Evolutionary conservation across 805 yeast genomes (phyloP).

Genomic region (Candida khao-thaluensis): DNA sequence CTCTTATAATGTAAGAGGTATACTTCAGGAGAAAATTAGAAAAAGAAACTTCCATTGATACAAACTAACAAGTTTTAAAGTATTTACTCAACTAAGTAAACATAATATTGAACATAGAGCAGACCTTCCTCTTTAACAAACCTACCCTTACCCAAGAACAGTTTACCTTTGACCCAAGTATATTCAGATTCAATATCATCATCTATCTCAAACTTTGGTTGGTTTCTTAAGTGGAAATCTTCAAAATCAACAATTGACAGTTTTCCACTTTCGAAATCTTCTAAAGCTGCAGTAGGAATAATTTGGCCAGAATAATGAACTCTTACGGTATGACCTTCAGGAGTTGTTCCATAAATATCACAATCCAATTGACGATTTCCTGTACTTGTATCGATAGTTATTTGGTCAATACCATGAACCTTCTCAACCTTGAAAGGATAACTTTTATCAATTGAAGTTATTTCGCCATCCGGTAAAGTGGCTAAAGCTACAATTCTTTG

Average conservation of each 20-base stretch:
- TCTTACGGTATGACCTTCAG: conserved; percentile 42
- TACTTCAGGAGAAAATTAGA: no score
- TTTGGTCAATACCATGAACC: conserved; percentile 48
- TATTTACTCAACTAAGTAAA: conserved; percentile 31
- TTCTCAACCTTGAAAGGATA: conserved; percentile 32
- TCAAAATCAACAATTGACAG: conserved; percentile 34
- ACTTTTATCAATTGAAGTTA: conserved; percentile 29
- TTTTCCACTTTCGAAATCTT: conserved; percentile 31
- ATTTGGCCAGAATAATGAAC: conserved; percentile 51
- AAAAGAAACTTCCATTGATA: no score
- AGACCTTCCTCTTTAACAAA: conserved; percentile 49
- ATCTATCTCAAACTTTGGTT: conserved; percentile 46
- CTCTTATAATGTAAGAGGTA: no score
- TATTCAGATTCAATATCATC: conserved; percentile 41
- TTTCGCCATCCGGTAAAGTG: conserved; percentile 24
- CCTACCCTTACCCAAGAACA: conserved; percentile 58
- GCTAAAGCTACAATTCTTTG: neutral
- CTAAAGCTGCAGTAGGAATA: conserved; percentile 30
- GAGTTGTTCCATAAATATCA: conserved; percentile 46
- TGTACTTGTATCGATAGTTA: conserved; percentile 33
- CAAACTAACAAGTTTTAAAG: no score
- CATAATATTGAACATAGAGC: conserved; percentile 55
- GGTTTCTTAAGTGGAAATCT: conserved; percentile 50
- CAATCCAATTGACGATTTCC: conserved; percentile 45
- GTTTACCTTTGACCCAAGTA: conserved; percentile 51